Evolutionary conservation across 2,329 filamentous ascomycete species (phyloP).

Genomic region (Biscogniauxia sp.): DNA sequence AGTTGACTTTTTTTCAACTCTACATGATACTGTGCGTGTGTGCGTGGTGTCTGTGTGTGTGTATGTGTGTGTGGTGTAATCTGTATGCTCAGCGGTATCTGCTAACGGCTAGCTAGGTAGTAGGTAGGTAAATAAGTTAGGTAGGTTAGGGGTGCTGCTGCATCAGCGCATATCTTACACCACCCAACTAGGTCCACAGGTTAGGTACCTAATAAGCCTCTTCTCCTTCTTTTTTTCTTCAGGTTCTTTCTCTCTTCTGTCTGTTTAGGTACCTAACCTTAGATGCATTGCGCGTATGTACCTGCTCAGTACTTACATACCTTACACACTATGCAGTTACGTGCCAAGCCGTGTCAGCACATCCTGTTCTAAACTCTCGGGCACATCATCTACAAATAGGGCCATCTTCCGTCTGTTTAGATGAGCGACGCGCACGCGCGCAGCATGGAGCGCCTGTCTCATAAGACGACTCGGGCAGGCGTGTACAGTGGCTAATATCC

Average conservation of each 20-base stretch:
- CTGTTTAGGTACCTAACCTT: neutral
- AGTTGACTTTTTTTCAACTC: neutral
- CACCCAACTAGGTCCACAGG: too few species aligned
- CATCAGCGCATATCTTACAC: neutral
- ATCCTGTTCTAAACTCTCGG: neutral
- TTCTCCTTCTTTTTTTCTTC: neutral
- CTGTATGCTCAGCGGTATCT: neutral
- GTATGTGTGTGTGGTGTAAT: neutral
- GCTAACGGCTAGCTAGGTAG: neutral
- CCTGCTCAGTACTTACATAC: neutral
- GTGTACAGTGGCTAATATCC: neutral
- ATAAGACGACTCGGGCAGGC: conserved; percentile 3
- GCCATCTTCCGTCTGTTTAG: conserved; percentile 12
- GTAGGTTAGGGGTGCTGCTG: neutral
- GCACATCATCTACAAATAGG: neutral
- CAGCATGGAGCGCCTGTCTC: conserved; percentile 4
- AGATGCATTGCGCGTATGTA: neutral
- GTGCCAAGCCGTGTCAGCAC: neutral
- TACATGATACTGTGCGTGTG: neutral
- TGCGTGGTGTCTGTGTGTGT: too few species aligned
- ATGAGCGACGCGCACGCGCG: conserved; percentile 1
- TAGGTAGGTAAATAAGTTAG: too few species aligned
- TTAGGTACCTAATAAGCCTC: neutral
- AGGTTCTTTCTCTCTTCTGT: too few species aligned
- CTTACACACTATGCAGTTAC: neutral